phyloP scores from a whole-genome alignment of 192 early-diverging fungal species.

The Spizellomyces sp. region DNA sequence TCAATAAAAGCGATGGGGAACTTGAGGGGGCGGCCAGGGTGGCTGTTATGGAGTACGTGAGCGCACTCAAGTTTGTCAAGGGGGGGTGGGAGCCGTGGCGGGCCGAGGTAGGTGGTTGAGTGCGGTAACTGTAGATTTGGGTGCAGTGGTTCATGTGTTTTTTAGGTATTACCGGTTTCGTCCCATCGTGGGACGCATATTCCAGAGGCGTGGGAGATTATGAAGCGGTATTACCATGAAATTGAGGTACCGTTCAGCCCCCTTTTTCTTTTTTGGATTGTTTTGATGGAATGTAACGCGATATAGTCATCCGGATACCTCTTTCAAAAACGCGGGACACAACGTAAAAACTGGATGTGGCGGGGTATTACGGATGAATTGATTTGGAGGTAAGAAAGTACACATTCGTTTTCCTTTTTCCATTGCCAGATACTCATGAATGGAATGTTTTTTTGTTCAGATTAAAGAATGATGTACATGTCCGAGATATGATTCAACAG shows the following conservation, averaged over 20 bases:
- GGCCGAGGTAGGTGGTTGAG: conserved; percentile 24
- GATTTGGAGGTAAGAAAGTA: conserved; percentile 46
- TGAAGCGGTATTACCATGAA: conserved; percentile 57
- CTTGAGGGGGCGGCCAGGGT: conserved; percentile 38
- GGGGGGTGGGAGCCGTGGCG: conserved; percentile 46
- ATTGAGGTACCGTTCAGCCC: conserved; percentile 45
- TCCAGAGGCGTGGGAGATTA: conserved; percentile 58
- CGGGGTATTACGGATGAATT: conserved; percentile 64
- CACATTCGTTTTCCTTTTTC: conserved; percentile 1
- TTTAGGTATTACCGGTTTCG: conserved; percentile 60
- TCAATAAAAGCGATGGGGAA: conserved; percentile 81
- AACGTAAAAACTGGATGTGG: conserved; percentile 73
- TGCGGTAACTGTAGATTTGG: not conserved
- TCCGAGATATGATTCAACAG: not conserved
- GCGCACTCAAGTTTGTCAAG: conserved; percentile 69
- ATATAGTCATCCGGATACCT: no score
- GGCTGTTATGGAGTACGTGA: conserved; percentile 59
- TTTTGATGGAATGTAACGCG: no score
- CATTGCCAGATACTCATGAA: conserved; percentile 8
- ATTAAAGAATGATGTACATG: conserved; percentile 10
- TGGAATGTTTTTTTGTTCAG: conserved; percentile 10
- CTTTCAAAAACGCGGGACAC: conserved; percentile 50
- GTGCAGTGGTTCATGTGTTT: not conserved
- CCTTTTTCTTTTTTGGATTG: no score
- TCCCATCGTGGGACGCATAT: conserved; percentile 56